These are phyloP conservation scores for Prunus salicina DNA, from an alignment of 306 rosid genomes.

Conservation along the genomic window DNA sequence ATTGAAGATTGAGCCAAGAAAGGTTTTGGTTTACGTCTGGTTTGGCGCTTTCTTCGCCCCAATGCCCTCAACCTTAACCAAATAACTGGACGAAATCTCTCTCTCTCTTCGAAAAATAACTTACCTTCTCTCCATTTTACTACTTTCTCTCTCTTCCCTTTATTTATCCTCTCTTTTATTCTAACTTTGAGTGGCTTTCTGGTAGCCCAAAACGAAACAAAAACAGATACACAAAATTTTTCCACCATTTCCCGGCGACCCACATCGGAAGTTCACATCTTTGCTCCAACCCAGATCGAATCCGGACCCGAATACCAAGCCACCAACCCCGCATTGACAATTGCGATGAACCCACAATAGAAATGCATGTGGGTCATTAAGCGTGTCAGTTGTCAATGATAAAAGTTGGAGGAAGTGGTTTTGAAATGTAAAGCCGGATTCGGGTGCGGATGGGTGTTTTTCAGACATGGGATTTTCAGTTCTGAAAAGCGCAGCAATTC, in stretches of 20 bases:
- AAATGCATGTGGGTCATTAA: constrained; percentile 1
- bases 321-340: constrained; percentile 13
- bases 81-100: constrained; percentile 14
- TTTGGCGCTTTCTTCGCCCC: constrained; percentile 59
- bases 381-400: constrained; percentile 29
- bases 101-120: background rate
- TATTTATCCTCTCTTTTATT: constrained; percentile 3
- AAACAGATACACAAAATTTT: background rate
- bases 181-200: constrained; percentile 1
- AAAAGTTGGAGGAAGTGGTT: constrained; percentile 12
- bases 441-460: constrained; percentile 20
- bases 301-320: constrained; percentile 13
- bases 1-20: background rate
- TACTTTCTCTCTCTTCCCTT: constrained; percentile 16
- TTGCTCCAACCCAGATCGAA: constrained; percentile 29
- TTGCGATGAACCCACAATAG: background rate
- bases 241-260: constrained; percentile 7
- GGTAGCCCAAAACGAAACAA: background rate
- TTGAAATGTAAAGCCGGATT: constrained; percentile 21
- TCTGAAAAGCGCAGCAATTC: constrained; percentile 38
- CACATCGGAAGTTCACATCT: background rate
- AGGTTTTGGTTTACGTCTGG: constrained; percentile 22
- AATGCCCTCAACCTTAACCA: constrained; percentile 14
- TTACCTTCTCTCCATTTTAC: background rate
- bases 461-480: constrained; percentile 80